These are phyloP conservation scores for Cercospora zeina DNA, from an alignment of 2,329 filamentous ascomycete species.

Conservation along the genomic window DNA sequence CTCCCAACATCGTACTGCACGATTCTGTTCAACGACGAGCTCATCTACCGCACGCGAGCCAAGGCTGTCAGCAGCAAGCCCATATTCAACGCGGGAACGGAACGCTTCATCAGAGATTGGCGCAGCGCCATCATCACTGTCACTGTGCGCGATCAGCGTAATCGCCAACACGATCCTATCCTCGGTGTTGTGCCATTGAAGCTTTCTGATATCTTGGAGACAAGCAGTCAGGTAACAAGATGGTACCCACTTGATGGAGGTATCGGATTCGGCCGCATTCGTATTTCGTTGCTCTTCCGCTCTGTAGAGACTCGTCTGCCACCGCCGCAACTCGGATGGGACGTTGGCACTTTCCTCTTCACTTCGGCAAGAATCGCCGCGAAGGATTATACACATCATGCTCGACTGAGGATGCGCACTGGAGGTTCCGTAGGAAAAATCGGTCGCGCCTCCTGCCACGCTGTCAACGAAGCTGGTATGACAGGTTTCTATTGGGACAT, in stretches of 20 bases:
- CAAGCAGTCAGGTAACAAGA: slow-evolving; percentile 78
- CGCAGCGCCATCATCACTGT: slow-evolving; percentile 81
- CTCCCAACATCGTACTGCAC: slow-evolving; percentile 93
- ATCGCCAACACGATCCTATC: slow-evolving; percentile 91
- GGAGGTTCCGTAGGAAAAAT: slow-evolving; percentile 78
- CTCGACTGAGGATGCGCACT: slow-evolving; percentile 76
- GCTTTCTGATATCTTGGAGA: slow-evolving; percentile 82
- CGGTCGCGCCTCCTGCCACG: slow-evolving; percentile 62
- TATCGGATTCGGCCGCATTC: slow-evolving; percentile 82
- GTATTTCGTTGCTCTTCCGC: slow-evolving; percentile 86
- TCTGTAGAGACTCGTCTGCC: slow-evolving; percentile 83
- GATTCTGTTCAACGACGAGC: slow-evolving; percentile 82
- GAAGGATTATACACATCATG: slow-evolving; percentile 59
- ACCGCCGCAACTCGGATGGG: slow-evolving; percentile 85
- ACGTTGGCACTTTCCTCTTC: slow-evolving; percentile 93
- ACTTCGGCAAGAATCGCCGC: slow-evolving; percentile 68
- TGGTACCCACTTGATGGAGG: slow-evolving; percentile 98
- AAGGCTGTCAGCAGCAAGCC: slow-evolving; percentile 94
- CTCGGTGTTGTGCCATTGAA: slow-evolving; percentile 89
- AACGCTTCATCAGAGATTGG: slow-evolving; percentile 93
- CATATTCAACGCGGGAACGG: slow-evolving; percentile 95
- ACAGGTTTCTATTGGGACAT: slow-evolving; percentile 60
- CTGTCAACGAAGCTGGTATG: slow-evolving; percentile 57
- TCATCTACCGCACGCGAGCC: slow-evolving; percentile 89
- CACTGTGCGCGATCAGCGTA: slow-evolving; percentile 81